Conservation (phyloP, 768 basidiomycete genomes). For the Flagelloscypha sp. region DNA sequence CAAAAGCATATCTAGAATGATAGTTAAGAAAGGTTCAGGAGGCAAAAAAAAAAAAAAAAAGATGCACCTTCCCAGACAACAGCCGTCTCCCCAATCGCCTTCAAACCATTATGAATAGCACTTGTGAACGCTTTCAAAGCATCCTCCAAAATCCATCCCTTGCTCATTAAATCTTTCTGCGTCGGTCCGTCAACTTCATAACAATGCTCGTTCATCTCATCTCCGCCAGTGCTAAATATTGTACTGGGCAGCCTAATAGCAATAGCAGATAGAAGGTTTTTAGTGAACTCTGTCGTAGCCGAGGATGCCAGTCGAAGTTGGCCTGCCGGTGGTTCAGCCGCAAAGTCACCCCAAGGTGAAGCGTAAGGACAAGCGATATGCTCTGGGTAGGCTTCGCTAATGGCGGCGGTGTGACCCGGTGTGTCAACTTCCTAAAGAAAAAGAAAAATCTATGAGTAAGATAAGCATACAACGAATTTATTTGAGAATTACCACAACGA, state of each 20-base stretch:
- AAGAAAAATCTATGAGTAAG: neutral
- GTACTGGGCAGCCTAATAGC: slow-evolving; percentile 44
- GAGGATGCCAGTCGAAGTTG: slow-evolving; percentile 68
- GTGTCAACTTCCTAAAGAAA: slow-evolving; percentile 65
- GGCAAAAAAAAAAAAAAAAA: neutral
- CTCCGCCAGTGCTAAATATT: slow-evolving; percentile 78
- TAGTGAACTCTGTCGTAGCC: slow-evolving; percentile 52
- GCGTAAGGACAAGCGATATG: slow-evolving; percentile 57
- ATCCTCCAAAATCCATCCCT: slow-evolving; percentile 47
- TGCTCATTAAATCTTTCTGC: slow-evolving; percentile 41
- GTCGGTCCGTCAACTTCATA: slow-evolving; percentile 57
- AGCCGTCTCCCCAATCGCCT: slow-evolving; percentile 55
- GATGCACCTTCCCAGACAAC: slow-evolving; percentile 72
- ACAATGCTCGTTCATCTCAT: slow-evolving; percentile 66
- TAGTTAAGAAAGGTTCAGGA: neutral
- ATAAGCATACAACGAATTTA: neutral
- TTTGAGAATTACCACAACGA: slow-evolving; percentile 38
- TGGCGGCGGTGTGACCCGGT: slow-evolving; percentile 71
- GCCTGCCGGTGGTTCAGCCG: slow-evolving; percentile 73
- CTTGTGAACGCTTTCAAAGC: slow-evolving; percentile 58
- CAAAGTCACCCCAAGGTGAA: slow-evolving; percentile 52
- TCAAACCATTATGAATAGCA: slow-evolving; percentile 49
- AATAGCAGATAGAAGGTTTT: slow-evolving; percentile 42
- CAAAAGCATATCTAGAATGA: neutral
- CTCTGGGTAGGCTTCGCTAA: slow-evolving; percentile 61